A percentile compares a stretch with the other conserved stretches of the same genome.
These are phyloP conservation scores for Chlorella sp. DNA, from an alignment of 139 green algal genomes.

Conservation along the genomic window DNA sequence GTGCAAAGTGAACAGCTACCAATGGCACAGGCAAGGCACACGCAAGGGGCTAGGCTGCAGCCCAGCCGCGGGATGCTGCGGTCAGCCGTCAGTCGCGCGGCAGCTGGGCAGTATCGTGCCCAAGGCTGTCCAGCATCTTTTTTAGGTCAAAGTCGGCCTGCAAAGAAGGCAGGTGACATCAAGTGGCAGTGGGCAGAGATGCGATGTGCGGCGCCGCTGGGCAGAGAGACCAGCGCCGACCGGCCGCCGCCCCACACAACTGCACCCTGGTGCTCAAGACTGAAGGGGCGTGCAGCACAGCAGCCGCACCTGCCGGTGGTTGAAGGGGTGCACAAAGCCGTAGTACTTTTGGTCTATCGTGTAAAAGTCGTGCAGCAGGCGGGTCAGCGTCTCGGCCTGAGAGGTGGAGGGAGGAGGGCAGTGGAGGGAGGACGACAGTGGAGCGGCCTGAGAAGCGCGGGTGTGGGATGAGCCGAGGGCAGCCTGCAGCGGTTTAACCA, in stretches of 20 bases:
- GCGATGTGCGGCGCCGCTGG: no score
- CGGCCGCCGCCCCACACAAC: no score
- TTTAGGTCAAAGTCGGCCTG: constrained; percentile 49
- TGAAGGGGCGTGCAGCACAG: no score
- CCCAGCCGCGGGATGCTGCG: no score
- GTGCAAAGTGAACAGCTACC: no score
- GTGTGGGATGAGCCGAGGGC: neutral
- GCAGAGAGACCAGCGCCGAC: no score
- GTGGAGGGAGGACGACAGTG: neutral
- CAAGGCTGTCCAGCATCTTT: constrained; percentile 45
- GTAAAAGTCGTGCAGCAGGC: constrained; percentile 44
- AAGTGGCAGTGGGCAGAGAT: no score
- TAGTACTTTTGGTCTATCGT: constrained; percentile 33
- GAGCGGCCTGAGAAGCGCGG: no score
- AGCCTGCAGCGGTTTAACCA: neutral
- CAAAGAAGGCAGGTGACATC: no score
- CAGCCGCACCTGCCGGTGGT: constrained; percentile 27
- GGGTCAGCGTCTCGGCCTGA: constrained; percentile 35
- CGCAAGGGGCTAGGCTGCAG: no score
- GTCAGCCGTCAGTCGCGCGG: neutral
- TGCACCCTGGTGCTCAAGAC: no score
- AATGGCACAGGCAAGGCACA: no score
- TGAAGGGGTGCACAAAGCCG: constrained; percentile 48
- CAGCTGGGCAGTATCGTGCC: constrained; percentile 39
- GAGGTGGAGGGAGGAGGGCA: neutral